phyloP scores from a whole-genome alignment of 1,284 basidiomycete species.

The Cryptococcus neoformans region DNA sequence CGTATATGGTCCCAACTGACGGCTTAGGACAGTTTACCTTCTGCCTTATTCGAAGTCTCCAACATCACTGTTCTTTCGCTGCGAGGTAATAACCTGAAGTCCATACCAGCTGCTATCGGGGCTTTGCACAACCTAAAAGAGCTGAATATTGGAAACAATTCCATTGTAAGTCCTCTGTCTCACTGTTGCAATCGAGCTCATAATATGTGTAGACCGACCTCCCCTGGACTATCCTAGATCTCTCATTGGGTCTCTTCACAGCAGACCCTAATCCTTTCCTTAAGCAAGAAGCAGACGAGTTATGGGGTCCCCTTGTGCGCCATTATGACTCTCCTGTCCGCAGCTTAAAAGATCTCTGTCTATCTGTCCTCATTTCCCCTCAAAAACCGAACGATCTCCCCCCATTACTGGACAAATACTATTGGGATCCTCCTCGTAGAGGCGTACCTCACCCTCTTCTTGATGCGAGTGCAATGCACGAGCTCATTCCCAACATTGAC shows the following conservation, averaged over 20 bases:
- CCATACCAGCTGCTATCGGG: conserved; percentile 46
- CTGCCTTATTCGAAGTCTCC: conserved; percentile 43
- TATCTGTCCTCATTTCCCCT: conserved; percentile 39
- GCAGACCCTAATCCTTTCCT: conserved; percentile 29
- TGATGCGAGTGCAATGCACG: conserved; percentile 23
- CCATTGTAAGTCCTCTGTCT: conserved; percentile 33
- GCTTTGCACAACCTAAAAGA: conserved; percentile 39
- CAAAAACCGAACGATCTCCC: conserved; percentile 30
- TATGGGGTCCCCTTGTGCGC: conserved; percentile 10
- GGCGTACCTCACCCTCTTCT: conserved; percentile 34
- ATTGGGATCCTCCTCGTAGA: conserved; percentile 25
- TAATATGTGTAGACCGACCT: conserved; percentile 28
- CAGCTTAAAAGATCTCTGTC: conserved; percentile 31
- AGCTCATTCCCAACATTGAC: conserved; percentile 20
- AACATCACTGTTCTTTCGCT: conserved; percentile 43
- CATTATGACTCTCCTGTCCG: conserved; percentile 19
- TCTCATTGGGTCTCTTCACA: conserved; percentile 26
- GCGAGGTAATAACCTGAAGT: conserved; percentile 35
- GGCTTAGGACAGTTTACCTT: conserved; percentile 34
- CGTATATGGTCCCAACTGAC: background rate
- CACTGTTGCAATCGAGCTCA: background rate
- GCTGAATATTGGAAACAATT: conserved; percentile 46
- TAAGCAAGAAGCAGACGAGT: background rate
- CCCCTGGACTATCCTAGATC: conserved; percentile 43
- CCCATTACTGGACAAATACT: conserved; percentile 37